Evolutionary conservation across 2,329 filamentous ascomycete species (phyloP), one percentile per base, ranked within the genome.

Genomic region (Xylaria sp.): DNA sequence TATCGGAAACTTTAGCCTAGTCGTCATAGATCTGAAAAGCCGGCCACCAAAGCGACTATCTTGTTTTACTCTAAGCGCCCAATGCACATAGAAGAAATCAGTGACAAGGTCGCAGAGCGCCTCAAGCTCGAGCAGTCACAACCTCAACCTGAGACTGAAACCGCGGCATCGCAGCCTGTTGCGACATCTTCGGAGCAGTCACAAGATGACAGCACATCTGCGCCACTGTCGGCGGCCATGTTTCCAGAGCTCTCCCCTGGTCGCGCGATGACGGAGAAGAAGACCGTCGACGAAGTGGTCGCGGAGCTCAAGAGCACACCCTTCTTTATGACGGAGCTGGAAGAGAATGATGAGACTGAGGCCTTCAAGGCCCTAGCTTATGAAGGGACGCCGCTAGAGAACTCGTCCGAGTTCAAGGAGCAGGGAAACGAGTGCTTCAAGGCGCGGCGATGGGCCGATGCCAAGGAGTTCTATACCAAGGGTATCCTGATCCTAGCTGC

Each of bases 261-360:
- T 3, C 79, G 82, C 63, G 80, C 81, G 25, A 72, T 79, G 71
- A 77, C 76, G 66, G 75, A 75, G 27, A 79, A 82, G 74, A 86
- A 85, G 79, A 85, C 86, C 4, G 80, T 85, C 2, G 86, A 87
- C 44, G 86, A 89, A 74, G 84, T 89, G 40, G 79, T 86, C 65
- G 84, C 84, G 10, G 87, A 89, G 58, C 80, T 90, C 50, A 88
- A 88, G 78, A 84, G 84, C 78, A 87, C 84, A 37, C 96, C 96
- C 6, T 87, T 99, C 44, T 99, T 99, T 85, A 99, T 99, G 96
- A 98, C 94, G 35, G 91, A 93, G 73, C 86, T 98, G 40, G 93
- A 93, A 75, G 92, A 97, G 72, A 97, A 97, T 77, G 85, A 91
- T 70, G 90, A 92, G 73, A 85, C 97, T 0, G 94, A 97, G 75